Conservation (phyloP, 106 monocot species). For the Apostasia ramifera region DNA sequence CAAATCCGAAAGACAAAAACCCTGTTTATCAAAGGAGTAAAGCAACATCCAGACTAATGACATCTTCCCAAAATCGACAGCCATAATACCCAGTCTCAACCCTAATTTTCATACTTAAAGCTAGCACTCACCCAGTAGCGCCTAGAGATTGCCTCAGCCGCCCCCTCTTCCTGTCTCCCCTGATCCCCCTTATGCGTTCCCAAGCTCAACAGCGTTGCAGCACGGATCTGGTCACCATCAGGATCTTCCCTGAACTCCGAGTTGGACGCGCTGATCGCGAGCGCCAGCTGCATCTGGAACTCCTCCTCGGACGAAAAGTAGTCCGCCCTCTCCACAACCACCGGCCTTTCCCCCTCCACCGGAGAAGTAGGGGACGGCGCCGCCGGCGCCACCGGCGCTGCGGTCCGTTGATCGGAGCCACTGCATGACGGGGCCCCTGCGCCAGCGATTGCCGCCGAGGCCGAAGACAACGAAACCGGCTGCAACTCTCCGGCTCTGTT, state of each 20-base stretch:
- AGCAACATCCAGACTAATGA: background rate
- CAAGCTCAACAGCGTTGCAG: constrained; percentile 18
- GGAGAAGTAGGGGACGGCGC: background rate
- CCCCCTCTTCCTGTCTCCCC: constrained; percentile 25
- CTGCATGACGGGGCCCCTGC: background rate
- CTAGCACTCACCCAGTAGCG: constrained; percentile 25
- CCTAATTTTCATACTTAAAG: background rate
- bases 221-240: constrained; percentile 77
- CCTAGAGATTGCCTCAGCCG: constrained; percentile 16
- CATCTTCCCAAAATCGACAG: background rate
- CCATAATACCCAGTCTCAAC: background rate
- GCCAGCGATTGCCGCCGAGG: background rate
- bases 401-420: constrained; percentile 5
- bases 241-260: constrained; percentile 57
- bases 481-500: constrained; percentile 3
- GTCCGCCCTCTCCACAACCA: constrained; percentile 26
- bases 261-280: constrained; percentile 91
- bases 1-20: background rate
- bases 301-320: constrained; percentile 88
- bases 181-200: constrained; percentile 10
- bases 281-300: constrained; percentile 91
- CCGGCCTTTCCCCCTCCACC: constrained; percentile 5
- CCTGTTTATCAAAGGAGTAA: background rate
- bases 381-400: background rate
- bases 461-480: background rate